phyloP scores from a whole-genome alignment of 768 basidiomycete genomes.

The Serendipita sp. region DNA sequence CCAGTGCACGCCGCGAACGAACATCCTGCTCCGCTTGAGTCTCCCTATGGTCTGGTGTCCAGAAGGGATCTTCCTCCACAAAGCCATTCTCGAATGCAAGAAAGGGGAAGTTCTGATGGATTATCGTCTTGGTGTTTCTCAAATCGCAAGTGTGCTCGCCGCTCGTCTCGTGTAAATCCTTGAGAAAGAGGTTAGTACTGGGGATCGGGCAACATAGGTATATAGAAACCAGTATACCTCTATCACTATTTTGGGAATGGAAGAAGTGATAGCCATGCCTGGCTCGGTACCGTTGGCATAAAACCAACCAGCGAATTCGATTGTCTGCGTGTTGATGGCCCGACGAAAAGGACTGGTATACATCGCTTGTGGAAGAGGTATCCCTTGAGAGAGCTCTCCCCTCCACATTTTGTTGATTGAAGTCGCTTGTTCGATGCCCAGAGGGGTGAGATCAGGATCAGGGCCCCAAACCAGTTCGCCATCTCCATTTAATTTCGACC shows the following conservation, averaged over 20 bases:
- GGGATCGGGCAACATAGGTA: neutral
- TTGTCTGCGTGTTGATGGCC: slow-evolving; percentile 38
- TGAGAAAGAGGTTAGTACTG: neutral
- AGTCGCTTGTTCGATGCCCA: slow-evolving; percentile 41
- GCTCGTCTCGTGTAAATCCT: slow-evolving; percentile 54
- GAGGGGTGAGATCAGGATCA: slow-evolving; percentile 44
- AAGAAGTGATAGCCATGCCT: neutral
- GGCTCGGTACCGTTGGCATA: neutral
- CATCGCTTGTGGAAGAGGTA: slow-evolving; percentile 38
- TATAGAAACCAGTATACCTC: neutral
- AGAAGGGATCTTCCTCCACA: slow-evolving; percentile 45
- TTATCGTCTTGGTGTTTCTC: slow-evolving; percentile 33
- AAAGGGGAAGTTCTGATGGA: slow-evolving; percentile 31
- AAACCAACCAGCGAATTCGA: slow-evolving; percentile 30
- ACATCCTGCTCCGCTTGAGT: slow-evolving; percentile 26
- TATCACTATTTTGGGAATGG: neutral
- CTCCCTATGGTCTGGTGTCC: slow-evolving; percentile 41
- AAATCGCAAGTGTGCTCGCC: slow-evolving; percentile 60
- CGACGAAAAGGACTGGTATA: slow-evolving; percentile 52
- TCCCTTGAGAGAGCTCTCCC: slow-evolving; percentile 22
- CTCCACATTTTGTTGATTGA: slow-evolving; percentile 32
- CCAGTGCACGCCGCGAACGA: slow-evolving; percentile 37
- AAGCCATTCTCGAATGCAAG: slow-evolving; percentile 43
- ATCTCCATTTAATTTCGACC: slow-evolving; percentile 48
- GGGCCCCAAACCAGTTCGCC: slow-evolving; percentile 59